Evolutionary conservation across 345 rosid species (phyloP), one percentile per base, ranked within the genome.

Genomic region (Ceriops zippeliana): DNA sequence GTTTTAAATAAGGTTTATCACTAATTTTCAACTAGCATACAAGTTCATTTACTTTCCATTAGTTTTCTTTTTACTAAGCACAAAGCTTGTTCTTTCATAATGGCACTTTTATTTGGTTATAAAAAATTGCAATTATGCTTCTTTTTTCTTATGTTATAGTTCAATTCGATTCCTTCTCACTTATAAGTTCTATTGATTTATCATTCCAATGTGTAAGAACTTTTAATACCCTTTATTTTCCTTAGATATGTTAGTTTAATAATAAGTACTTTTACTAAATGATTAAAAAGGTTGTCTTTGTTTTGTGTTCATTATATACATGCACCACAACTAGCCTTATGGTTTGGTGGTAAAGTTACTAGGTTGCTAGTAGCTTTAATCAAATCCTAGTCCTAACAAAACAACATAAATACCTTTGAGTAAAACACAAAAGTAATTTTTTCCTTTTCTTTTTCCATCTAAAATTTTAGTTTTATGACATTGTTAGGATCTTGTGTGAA

Each of bases 1-100:
- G 97, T 92, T 60, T 71, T 79, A 5, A 86, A 84, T 69, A 96
- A 96, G 81, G 78, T 89, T 74, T 88, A 75, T 70, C 86, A 83
- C 69, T 98, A 92, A 64, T 82, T 92, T 84, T 86, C 96, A 49
- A 86, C 89, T 49, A 97, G 97, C 75, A 86, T 96, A 82, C 90
- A 95, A 97, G 99, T 95, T 75, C 66, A 75, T 59, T 71, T 61
- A 63, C 61, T 63, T 69, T 68, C 61, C 21, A 31, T 61, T 16
- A 56, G 58, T 71, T 59, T 32, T 56, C 27, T 61, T 58, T 37
- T 30, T 49, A 20, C 24, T 58, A 38, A 37, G 11, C 42, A 30
- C 28, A 30, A 21, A 63, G 69, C 37, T 59, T 61, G 21, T 61
- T 28, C 17, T 68, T 66, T 75, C 35, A 62, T 77, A 47, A 60